Evolutionary conservation across 768 basidiomycete species (phyloP).

Genomic region (Tulasnella sp.): DNA sequence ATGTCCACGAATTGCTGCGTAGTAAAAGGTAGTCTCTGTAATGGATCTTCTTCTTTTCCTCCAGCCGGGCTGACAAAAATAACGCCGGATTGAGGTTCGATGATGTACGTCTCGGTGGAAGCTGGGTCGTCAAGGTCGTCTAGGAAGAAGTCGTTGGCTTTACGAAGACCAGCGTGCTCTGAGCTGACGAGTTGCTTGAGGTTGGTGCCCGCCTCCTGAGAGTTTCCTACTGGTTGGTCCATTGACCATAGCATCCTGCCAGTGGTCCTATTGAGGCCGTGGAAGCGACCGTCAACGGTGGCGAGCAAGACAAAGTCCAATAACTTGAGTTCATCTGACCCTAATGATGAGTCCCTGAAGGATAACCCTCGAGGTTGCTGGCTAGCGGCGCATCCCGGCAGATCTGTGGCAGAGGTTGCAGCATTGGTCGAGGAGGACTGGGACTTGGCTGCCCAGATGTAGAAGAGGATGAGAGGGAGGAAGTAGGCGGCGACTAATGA

Average conservation of each 20-base stretch:
- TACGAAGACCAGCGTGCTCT: constrained; percentile 43
- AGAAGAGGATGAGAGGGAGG: constrained; percentile 12
- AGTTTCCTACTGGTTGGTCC: constrained; percentile 45
- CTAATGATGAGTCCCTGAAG: background rate
- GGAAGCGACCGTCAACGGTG: constrained; percentile 90
- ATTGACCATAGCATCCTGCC: constrained; percentile 87
- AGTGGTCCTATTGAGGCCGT: constrained; percentile 84
- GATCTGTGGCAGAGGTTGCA: background rate
- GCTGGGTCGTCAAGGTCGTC: constrained; percentile 27
- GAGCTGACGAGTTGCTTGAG: constrained; percentile 73
- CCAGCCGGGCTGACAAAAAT: constrained; percentile 79
- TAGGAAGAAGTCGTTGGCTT: constrained; percentile 14
- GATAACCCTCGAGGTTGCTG: background rate
- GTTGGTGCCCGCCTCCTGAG: constrained; percentile 45
- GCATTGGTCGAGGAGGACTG: background rate
- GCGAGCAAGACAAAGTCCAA: constrained; percentile 84
- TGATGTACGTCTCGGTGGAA: constrained; percentile 76
- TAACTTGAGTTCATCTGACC: constrained; percentile 52
- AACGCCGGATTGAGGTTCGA: constrained; percentile 91
- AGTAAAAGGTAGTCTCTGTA: constrained; percentile 85
- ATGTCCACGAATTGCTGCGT: constrained; percentile 90
- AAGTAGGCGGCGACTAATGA: background rate
- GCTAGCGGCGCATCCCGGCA: background rate
- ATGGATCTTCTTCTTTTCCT: constrained; percentile 44
- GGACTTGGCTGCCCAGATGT: background rate